Evolutionary conservation across 2,329 filamentous ascomycete species (phyloP).

Genomic region (Exophiala calicioides): DNA sequence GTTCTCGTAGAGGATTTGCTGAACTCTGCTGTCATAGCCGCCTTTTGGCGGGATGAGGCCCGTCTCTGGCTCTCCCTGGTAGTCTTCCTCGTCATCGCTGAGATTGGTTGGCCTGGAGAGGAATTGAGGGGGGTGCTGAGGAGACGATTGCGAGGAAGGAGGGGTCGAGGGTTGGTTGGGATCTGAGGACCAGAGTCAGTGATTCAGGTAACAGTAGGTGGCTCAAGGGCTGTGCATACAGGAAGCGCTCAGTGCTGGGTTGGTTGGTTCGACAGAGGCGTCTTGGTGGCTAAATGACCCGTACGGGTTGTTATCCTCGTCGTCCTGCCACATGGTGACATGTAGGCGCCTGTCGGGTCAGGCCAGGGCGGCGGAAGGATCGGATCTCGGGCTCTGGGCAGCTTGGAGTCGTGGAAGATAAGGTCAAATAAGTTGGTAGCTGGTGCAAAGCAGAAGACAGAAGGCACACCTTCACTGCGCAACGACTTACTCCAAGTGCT

Average conservation of each 20-base stretch:
- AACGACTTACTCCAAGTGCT: too few relatives aligned
- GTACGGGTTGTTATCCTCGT: conserved; percentile 98
- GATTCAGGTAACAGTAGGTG: background rate
- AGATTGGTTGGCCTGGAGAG: conserved; percentile 55
- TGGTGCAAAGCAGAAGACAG: conserved; percentile 2
- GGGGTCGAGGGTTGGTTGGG: conserved; percentile 65
- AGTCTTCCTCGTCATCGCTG: conserved; percentile 60
- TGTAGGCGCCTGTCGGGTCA: background rate
- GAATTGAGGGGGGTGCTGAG: conserved; percentile 64
- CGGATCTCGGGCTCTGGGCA: too few relatives aligned
- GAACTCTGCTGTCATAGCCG: conserved; percentile 90
- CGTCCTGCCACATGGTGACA: conserved; percentile 81
- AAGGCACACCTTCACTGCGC: conserved; percentile 7
- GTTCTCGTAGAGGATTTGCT: conserved; percentile 96
- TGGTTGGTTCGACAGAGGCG: conserved; percentile 24
- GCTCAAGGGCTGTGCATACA: conserved; percentile 15
- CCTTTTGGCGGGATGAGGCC: conserved; percentile 67
- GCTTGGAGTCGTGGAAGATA: background rate
- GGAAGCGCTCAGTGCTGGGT: conserved; percentile 17
- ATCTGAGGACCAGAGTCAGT: conserved; percentile 39
- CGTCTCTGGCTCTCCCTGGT: conserved; percentile 49
- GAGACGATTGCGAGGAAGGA: conserved; percentile 70
- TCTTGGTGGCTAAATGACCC: conserved; percentile 89
- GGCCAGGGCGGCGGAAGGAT: too few relatives aligned
- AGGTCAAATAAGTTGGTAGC: background rate